Base-by-base conservation (phyloP, 352 stramenopile species). In the Phytophthora sp. region DNA sequence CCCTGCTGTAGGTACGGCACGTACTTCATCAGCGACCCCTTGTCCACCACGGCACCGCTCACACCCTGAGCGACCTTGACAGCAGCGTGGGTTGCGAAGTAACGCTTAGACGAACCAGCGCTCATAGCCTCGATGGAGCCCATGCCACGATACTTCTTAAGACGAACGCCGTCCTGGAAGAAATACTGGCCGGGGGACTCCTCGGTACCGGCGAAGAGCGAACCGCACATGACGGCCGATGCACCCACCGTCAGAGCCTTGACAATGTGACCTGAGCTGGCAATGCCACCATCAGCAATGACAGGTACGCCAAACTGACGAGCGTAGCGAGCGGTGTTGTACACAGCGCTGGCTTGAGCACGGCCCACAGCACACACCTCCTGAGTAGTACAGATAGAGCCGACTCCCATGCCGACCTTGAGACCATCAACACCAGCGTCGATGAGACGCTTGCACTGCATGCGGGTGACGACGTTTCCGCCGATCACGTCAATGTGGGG, bases 101-200 rank as follows among this genome's bases (percentile, higher is more conserved):
- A 98, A 36, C 93, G 88, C 83, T 97, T 98, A 54, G 85, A 95
- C 29, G 89, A 98, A 26, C 98, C 98, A 71, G 99, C 97, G 20
- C 84, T 94, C 97, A 99, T 99, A 45, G 98, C 98, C 77, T 99
- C 98, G 24, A 99, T 93, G 55, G 94, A 99, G 53, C 98, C 98
- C 98, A 99, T 99, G 63, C 98, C 98, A 71, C 98, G 93, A 86
- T 99, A 99, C 75, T 98, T 98, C 83, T 99, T 99, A 29, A 99
- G 83, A 57, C 98, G 95, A 58, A 99, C 97, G 41, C 98, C 98
- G 76, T 99, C 97, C 86, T 99, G 97, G 85, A 99, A 99, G 76
- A 99, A 99, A 85, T 99, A 99, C 76, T 99, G 97, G 26, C 98
- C 98, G 4, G 98, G 98, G 24, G 98, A 94, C 79, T 99, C 98